Evolutionary conservation across 2,329 filamentous ascomycete genomes (phyloP).

Genomic region (Fusarium poae): DNA sequence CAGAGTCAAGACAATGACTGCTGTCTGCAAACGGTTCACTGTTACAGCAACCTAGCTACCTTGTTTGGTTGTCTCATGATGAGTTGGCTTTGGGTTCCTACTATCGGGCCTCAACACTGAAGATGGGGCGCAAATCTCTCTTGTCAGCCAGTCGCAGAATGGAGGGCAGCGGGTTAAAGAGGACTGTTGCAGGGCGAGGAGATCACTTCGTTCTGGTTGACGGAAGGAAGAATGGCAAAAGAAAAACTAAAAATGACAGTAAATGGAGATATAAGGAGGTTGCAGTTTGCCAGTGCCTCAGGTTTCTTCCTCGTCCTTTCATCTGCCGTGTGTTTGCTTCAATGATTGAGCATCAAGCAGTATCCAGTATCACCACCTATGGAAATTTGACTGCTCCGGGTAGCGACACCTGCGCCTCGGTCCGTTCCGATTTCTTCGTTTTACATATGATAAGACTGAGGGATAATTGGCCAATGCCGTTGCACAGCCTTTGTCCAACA

Average conservation of each 20-base stretch:
- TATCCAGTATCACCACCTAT: constrained; percentile 5
- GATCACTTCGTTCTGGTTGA: constrained; percentile 32
- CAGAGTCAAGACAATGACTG: background rate
- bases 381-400: constrained; percentile 14
- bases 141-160: constrained; percentile 37
- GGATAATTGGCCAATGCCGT: constrained; percentile 30
- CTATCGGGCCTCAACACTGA: constrained; percentile 42
- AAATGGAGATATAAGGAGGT: constrained; percentile 37
- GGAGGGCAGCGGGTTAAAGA: constrained; percentile 38
- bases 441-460: constrained; percentile 23
- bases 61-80: constrained; percentile 28
- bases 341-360: background rate
- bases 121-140: constrained; percentile 36
- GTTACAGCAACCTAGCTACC: constrained; percentile 1
- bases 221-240: constrained; percentile 25
- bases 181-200: constrained; percentile 36
- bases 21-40: background rate
- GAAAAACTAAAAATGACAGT: constrained; percentile 33
- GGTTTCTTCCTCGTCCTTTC: constrained; percentile 10
- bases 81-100: constrained; percentile 29
- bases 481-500: constrained; percentile 31
- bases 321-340: constrained; percentile 6
- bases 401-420: constrained; percentile 38
- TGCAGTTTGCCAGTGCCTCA: constrained; percentile 40
- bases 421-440: constrained; percentile 42